Evolutionary conservation across 768 basidiomycete genomes (phyloP).

Genomic region (Lentinula lateritia): DNA sequence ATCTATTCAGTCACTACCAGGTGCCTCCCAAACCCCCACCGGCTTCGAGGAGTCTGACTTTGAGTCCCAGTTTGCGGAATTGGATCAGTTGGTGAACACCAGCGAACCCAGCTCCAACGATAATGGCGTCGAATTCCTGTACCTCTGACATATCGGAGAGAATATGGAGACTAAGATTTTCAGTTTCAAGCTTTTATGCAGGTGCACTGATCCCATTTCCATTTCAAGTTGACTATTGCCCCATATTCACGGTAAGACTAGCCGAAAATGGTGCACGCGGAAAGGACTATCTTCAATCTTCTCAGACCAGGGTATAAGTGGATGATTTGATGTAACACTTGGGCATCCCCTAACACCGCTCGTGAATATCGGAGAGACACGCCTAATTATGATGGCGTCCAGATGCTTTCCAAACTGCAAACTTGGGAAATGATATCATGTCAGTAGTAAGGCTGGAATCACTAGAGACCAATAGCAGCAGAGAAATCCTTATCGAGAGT

Average conservation of each 20-base stretch:
- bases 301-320: neutral
- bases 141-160: neutral
- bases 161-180: neutral
- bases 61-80: slow-evolving; percentile 9
- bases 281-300: neutral
- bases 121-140: slow-evolving; percentile 1
- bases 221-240: neutral
- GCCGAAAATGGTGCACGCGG: neutral
- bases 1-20: slow-evolving; percentile 10
- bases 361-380: neutral
- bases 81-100: slow-evolving; percentile 5
- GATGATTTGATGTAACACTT: neutral
- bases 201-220: neutral
- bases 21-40: slow-evolving; percentile 10
- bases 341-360: neutral
- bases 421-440: too few relatives aligned
- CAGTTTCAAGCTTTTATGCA: neutral
- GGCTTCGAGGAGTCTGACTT: slow-evolving; percentile 11
- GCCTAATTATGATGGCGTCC: neutral
- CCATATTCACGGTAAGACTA: neutral
- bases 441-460: too few relatives aligned
- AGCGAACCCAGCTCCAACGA: slow-evolving; percentile 5
- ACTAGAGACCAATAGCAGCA: too few relatives aligned
- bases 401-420: too few relatives aligned
- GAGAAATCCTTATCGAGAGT: too few relatives aligned